phyloP scores from a whole-genome alignment of 768 basidiomycete species.

The Lyophyllum semitale region DNA sequence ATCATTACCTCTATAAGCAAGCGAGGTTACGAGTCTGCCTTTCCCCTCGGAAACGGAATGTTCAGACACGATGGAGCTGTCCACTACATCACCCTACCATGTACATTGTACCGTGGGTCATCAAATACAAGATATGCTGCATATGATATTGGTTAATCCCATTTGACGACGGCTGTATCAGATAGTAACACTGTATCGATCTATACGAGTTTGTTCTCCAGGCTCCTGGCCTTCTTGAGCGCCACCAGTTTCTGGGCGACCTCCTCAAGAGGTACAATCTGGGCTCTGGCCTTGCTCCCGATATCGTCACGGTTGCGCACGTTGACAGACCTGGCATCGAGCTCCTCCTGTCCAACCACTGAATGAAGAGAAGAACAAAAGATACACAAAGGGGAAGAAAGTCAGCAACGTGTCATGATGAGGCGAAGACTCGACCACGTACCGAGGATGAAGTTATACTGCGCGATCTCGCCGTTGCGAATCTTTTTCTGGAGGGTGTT shows the following conservation, averaged over 20 bases:
- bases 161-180: no score
- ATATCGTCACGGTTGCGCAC: constrained; percentile 94
- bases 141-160: no score
- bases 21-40: no score
- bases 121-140: neutral
- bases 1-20: no score
- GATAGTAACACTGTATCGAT: no score
- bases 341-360: constrained; percentile 96
- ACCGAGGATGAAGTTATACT: constrained; percentile 99
- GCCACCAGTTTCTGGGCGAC: constrained; percentile 68
- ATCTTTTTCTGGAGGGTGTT: constrained; percentile 97
- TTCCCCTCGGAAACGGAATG: no score
- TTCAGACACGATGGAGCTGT: no score
- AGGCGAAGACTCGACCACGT: constrained; percentile 21
- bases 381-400: no score
- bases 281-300: constrained; percentile 79
- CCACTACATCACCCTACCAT: no score
- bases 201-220: constrained; percentile 44
- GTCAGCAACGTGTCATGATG: neutral
- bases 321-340: constrained; percentile 86
- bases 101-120: neutral
- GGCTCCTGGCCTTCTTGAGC: constrained; percentile 58
- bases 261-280: constrained; percentile 73
- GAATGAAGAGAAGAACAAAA: constrained; percentile 9
- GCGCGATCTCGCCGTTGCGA: constrained; percentile 93